Evolutionary conservation across 768 basidiomycete species (phyloP).

Genomic region (Rhodotorula graminis): DNA sequence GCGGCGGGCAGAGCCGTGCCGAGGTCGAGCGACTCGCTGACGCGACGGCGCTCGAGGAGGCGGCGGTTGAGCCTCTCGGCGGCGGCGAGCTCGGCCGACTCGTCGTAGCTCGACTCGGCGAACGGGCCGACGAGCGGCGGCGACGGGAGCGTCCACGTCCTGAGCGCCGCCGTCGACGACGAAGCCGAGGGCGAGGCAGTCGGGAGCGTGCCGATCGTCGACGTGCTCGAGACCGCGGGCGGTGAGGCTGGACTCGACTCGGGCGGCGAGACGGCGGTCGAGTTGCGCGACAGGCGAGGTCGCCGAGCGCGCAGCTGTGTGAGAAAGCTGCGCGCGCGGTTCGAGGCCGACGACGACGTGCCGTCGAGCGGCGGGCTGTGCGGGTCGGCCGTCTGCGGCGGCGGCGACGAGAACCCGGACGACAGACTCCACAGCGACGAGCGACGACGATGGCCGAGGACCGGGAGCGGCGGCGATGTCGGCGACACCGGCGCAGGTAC

Average conservation of each 20-base stretch:
- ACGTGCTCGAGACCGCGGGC: neutral
- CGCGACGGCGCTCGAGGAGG: constrained; percentile 14
- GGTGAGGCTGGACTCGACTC: neutral
- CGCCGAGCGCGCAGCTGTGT: constrained; percentile 28
- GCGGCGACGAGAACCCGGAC: neutral
- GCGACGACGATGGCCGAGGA: neutral
- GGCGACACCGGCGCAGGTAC: neutral
- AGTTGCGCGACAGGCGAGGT: constrained; percentile 13
- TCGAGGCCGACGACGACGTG: neutral
- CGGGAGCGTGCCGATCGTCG: neutral
- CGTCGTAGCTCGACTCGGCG: neutral
- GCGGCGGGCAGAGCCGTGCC: neutral
- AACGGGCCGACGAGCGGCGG: neutral
- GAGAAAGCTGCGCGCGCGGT: constrained; percentile 25
- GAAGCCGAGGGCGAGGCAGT: neutral
- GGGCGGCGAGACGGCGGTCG: neutral
- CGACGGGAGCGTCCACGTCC: neutral
- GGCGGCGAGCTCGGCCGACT: neutral
- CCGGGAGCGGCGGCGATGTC: neutral
- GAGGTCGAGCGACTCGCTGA: constrained; percentile 2
- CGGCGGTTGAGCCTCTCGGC: constrained; percentile 9
- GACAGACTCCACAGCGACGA: neutral
- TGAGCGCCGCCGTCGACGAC: neutral
- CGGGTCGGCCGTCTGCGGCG: neutral
- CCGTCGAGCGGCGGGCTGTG: neutral